Conservation (phyloP, 2,329 filamentous ascomycete genomes). For the Diaporthe humulicola region DNA sequence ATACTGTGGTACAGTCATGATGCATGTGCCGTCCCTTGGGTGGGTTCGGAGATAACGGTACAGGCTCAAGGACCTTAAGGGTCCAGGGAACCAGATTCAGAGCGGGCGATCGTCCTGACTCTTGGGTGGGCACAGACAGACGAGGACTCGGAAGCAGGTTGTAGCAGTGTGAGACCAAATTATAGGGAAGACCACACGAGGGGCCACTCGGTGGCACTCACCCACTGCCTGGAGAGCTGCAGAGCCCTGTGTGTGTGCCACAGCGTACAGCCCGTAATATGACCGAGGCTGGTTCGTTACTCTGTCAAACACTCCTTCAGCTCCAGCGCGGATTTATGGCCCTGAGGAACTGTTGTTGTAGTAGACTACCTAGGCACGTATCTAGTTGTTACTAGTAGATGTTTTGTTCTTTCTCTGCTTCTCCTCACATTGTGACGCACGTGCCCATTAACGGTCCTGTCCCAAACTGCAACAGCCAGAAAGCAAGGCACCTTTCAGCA, state of each 20-base stretch:
- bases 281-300: not conserved
- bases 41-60: conserved; percentile 15
- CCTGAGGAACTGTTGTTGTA: not conserved
- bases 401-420: not conserved
- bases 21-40: not conserved
- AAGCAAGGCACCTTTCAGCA: not conserved
- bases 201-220: conserved; percentile 1
- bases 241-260: not conserved
- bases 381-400: not conserved
- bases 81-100: conserved; percentile 7
- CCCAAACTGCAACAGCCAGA: not conserved
- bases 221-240: not conserved
- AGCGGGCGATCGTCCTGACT: conserved; percentile 4
- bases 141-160: conserved; percentile 3
- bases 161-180: conserved; percentile 22
- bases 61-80: not conserved
- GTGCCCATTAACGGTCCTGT: conserved; percentile 18
- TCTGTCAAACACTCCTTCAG: conserved; percentile 6
- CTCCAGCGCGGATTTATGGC: not conserved
- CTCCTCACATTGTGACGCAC: conserved; percentile 5
- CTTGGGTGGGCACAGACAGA: not conserved
- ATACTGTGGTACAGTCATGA: not conserved
- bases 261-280: conserved; percentile 12
- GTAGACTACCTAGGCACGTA: not conserved
- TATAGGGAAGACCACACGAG: not conserved